phyloP scores from a whole-genome alignment of 129 eudicot species.

The Flaveria brownii region DNA sequence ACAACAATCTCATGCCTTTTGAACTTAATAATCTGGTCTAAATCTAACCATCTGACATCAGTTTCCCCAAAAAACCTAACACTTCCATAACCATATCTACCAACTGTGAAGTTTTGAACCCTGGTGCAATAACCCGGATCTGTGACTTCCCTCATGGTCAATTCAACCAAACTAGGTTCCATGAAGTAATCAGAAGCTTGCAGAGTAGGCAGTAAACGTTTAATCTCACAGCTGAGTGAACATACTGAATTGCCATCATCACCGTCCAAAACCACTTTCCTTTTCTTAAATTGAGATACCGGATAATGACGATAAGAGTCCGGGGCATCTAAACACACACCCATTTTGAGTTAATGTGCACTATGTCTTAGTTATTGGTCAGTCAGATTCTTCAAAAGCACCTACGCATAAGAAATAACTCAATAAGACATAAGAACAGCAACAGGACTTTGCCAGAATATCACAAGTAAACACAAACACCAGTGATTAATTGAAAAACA shows the following conservation, averaged over 20 bases:
- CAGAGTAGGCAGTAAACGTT: slow-evolving; percentile 56
- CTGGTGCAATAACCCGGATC: slow-evolving; percentile 74
- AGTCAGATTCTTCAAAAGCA: slow-evolving; percentile 28
- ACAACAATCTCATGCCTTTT: slow-evolving; percentile 66
- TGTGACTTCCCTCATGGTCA: slow-evolving; percentile 50
- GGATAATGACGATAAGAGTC: slow-evolving; percentile 24
- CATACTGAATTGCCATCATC: slow-evolving; percentile 25
- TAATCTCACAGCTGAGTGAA: slow-evolving; percentile 27
- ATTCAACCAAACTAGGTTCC: slow-evolving; percentile 65
- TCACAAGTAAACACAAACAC: neutral
- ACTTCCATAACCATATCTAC: slow-evolving; percentile 73
- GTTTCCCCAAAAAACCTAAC: slow-evolving; percentile 77
- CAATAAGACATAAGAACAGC: neutral
- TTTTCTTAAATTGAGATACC: slow-evolving; percentile 57
- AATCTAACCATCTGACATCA: slow-evolving; percentile 82
- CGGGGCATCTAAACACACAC: slow-evolving; percentile 35
- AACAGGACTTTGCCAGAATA: neutral
- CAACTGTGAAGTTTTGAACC: slow-evolving; percentile 68
- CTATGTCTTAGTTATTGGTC: slow-evolving; percentile 14
- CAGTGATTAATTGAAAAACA: neutral
- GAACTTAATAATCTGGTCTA: slow-evolving; percentile 67
- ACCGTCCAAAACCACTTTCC: slow-evolving; percentile 49
- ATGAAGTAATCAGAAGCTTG: slow-evolving; percentile 64
- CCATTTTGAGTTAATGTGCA: slow-evolving; percentile 43
- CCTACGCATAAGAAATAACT: slow-evolving; percentile 32